Evolutionary conservation across 164 flowering plant genomes (phyloP).

Genomic region (Aristolochia californica): DNA sequence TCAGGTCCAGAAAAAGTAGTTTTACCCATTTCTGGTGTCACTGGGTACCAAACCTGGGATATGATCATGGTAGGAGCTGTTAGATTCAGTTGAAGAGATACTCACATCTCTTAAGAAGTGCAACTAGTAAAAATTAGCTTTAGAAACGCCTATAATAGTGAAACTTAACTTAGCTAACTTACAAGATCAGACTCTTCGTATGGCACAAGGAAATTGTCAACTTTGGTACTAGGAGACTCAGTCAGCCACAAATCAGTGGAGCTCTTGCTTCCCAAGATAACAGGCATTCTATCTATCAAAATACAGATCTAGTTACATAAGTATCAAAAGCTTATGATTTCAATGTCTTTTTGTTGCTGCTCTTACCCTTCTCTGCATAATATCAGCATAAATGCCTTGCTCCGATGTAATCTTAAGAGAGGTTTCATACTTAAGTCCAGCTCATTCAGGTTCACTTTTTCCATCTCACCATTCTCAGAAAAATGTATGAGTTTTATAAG

Average conservation of each 20-base stretch:
- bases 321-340: not conserved
- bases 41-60: conserved; percentile 77
- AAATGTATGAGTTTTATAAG: too few relatives aligned
- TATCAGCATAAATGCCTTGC: too few relatives aligned
- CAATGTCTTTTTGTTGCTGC: too few relatives aligned
- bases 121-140: too few relatives aligned
- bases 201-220: conserved; percentile 54
- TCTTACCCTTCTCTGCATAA: too few relatives aligned
- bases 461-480: too few relatives aligned
- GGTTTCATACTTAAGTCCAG: too few relatives aligned
- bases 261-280: conserved; percentile 62
- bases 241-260: conserved; percentile 58
- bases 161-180: conserved; percentile 3
- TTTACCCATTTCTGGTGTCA: conserved; percentile 76
- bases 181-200: conserved; percentile 75
- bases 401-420: too few relatives aligned
- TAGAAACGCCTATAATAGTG: too few relatives aligned
- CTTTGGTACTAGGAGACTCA: conserved; percentile 41
- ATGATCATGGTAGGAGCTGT: not conserved
- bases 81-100: too few relatives aligned
- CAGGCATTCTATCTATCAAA: conserved; percentile 84
- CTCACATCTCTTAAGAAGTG: too few relatives aligned
- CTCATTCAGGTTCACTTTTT: too few relatives aligned
- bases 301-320: not conserved
- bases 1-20: conserved; percentile 76